These are phyloP conservation scores for Cladosporium sp. DNA, from an alignment of 2,329 filamentous ascomycete species.

Conservation along the genomic window DNA sequence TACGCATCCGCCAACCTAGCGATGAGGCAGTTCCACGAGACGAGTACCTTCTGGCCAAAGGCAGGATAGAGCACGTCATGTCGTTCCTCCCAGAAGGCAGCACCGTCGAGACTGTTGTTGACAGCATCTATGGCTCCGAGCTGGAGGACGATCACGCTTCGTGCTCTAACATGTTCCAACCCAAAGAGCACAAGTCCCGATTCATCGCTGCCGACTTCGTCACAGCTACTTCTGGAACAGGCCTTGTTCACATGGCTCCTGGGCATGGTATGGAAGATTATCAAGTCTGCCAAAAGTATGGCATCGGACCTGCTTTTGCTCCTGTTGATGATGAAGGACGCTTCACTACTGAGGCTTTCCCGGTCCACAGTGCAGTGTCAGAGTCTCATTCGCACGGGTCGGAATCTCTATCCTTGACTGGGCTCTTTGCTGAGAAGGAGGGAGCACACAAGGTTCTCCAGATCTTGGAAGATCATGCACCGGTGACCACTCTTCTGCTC, in stretches of 20 bases:
- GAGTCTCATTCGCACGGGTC: not conserved
- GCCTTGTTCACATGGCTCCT: slow-evolving; percentile 89
- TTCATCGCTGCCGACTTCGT: slow-evolving; percentile 87
- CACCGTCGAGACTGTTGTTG: slow-evolving; percentile 43
- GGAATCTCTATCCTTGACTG: slow-evolving; percentile 58
- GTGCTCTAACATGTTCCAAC: slow-evolving; percentile 30
- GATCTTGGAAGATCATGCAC: slow-evolving; percentile 51
- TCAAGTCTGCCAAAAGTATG: slow-evolving; percentile 66
- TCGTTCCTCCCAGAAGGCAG: slow-evolving; percentile 48
- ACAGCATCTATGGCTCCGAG: slow-evolving; percentile 59
- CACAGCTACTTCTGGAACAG: slow-evolving; percentile 82
- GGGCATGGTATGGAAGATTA: slow-evolving; percentile 98
- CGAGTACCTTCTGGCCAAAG: slow-evolving; percentile 66
- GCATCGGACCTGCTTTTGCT: slow-evolving; percentile 66
- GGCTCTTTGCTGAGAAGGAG: slow-evolving; percentile 66
- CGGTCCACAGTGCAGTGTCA: slow-evolving; percentile 46
- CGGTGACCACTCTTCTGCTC: slow-evolving; percentile 51
- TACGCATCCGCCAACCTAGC: slow-evolving; percentile 40
- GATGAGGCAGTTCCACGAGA: slow-evolving; percentile 6
- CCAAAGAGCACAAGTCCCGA: slow-evolving; percentile 47
- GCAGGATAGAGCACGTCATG: slow-evolving; percentile 59
- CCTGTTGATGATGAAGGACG: slow-evolving; percentile 77
- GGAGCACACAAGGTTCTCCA: slow-evolving; percentile 68
- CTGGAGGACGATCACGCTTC: slow-evolving; percentile 47
- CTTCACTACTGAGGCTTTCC: slow-evolving; percentile 77